These are phyloP conservation scores for Ophiosphaerella narmari DNA, from an alignment of 2,329 filamentous ascomycete species.

Conservation along the genomic window DNA sequence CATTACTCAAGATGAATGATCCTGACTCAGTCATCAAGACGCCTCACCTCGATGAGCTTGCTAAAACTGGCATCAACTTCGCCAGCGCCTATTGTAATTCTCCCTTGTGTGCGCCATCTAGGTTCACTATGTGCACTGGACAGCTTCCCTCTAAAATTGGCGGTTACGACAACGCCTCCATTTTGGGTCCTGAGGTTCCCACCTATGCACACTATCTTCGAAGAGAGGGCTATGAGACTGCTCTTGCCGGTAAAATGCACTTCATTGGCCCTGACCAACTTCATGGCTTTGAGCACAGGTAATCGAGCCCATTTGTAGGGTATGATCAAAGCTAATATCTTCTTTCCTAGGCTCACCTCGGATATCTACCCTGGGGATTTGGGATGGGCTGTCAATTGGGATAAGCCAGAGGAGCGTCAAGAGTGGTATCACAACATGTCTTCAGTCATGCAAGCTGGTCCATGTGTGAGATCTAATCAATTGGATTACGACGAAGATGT, in stretches of 20 bases:
- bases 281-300: conserved; percentile 82
- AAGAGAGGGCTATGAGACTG: conserved; percentile 83
- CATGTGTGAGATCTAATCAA: conserved; percentile 90
- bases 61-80: conserved; percentile 82
- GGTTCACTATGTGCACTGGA: conserved; percentile 93
- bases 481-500: conserved; percentile 96
- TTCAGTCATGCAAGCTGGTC: conserved; percentile 86
- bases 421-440: conserved; percentile 97
- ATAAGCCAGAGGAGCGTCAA: conserved; percentile 78
- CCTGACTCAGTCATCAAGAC: conserved; percentile 87
- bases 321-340: neutral
- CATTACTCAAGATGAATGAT: conserved; percentile 91
- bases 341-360: conserved; percentile 70
- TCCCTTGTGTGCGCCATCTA: conserved; percentile 87
- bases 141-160: conserved; percentile 90
- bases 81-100: conserved; percentile 94
- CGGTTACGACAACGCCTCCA: conserved; percentile 88
- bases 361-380: conserved; percentile 96
- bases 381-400: conserved; percentile 95
- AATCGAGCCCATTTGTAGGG: neutral
- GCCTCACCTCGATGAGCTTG: conserved; percentile 83
- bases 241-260: conserved; percentile 94
- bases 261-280: conserved; percentile 89
- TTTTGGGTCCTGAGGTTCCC: conserved; percentile 80
- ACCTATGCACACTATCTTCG: conserved; percentile 94